Evolutionary conservation across 139 green algal genomes (phyloP).

Genomic region (Chlorella sp.): DNA sequence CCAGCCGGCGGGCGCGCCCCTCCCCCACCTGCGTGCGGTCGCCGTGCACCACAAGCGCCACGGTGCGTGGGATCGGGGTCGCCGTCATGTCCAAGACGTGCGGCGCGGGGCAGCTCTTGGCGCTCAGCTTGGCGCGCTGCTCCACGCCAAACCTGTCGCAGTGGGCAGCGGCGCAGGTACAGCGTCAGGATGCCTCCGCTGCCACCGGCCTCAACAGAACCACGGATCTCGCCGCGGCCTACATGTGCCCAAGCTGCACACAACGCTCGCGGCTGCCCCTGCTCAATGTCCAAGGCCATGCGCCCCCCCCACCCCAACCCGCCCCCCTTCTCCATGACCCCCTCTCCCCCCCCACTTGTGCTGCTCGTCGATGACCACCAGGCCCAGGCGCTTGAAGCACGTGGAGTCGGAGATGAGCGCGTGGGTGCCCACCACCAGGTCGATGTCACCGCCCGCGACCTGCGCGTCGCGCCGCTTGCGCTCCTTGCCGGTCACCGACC

Average conservation of each 20-base stretch:
- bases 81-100: conserved; percentile 95
- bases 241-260: too few relatives aligned
- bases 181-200: not conserved
- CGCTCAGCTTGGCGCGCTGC: conserved; percentile 72
- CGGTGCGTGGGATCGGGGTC: conserved; percentile 94
- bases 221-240: too few relatives aligned
- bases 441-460: conserved; percentile 47
- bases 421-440: conserved; percentile 88
- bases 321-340: not conserved
- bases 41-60: conserved; percentile 80
- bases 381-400: conserved; percentile 74
- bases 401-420: conserved; percentile 64
- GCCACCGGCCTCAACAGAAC: too few relatives aligned
- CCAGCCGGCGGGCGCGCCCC: too few relatives aligned
- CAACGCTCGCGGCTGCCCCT: not conserved
- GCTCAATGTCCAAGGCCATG: not conserved
- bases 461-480: conserved; percentile 13
- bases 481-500: conserved; percentile 35
- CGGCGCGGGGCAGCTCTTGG: conserved; percentile 55
- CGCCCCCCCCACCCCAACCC: not conserved
- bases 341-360: conserved; percentile 69
- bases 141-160: conserved; percentile 83
- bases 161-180: not conserved
- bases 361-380: conserved; percentile 95
- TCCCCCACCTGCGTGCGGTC: conserved; percentile 50